phyloP scores from a whole-genome alignment of 805 yeast genomes.

The Lipomyces japonicus region DNA sequence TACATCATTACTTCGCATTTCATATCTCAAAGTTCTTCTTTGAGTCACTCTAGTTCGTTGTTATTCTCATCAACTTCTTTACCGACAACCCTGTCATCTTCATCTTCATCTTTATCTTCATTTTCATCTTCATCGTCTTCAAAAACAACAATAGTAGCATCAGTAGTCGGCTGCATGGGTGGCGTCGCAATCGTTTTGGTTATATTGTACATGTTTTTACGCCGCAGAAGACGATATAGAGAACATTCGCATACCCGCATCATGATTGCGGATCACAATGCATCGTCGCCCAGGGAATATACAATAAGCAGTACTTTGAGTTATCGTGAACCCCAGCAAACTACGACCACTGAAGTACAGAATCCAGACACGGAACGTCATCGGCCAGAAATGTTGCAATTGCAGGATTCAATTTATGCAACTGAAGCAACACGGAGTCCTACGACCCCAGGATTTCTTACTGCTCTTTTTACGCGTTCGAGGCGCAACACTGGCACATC shows the following conservation, averaged over 20 bases:
- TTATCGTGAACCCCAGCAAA: background rate
- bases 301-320: background rate
- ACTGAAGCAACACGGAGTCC: constrained; percentile 4
- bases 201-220: background rate
- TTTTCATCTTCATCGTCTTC: background rate
- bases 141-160: background rate
- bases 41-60: background rate
- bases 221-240: background rate
- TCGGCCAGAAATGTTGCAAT: background rate
- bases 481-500: constrained; percentile 15
- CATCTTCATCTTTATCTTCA: background rate
- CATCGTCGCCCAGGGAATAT: background rate
- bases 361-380: background rate
- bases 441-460: constrained; percentile 11
- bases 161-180: background rate
- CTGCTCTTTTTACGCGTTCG: constrained; percentile 16
- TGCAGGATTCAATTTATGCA: background rate
- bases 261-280: background rate
- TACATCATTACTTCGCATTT: too few relatives aligned
- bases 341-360: background rate
- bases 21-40: too few relatives aligned
- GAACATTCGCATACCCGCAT: background rate
- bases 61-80: background rate
- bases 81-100: background rate
- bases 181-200: background rate